phyloP scores from a whole-genome alignment of 2,329 filamentous ascomycete species.

The Fusarium anguioides region DNA sequence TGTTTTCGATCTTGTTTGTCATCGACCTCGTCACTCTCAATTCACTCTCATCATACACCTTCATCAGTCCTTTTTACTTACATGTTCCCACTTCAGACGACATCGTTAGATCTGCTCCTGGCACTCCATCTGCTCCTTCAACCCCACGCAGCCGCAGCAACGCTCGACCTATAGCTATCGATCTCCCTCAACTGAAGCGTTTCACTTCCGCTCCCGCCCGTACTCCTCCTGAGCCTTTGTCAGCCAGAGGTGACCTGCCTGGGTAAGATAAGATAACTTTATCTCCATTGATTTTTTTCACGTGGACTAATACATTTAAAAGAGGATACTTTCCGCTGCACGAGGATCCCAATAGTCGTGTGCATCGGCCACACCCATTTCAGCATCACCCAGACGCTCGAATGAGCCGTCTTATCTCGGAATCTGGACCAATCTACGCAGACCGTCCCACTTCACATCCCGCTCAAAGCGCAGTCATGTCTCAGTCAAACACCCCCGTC shows the following conservation, averaged over 20 bases:
- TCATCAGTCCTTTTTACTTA: slow-evolving; percentile 13
- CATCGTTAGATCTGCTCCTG: slow-evolving; percentile 22
- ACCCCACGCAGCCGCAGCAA: slow-evolving; percentile 37
- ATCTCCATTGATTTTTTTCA: background rate
- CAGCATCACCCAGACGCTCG: slow-evolving; percentile 53
- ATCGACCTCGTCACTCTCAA: slow-evolving; percentile 13
- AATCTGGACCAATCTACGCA: slow-evolving; percentile 44
- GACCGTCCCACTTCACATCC: slow-evolving; percentile 47
- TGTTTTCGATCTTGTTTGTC: slow-evolving; percentile 32
- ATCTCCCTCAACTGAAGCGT: slow-evolving; percentile 57
- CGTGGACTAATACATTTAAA: slow-evolving; percentile 12
- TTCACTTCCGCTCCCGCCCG: slow-evolving; percentile 54
- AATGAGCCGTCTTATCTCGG: slow-evolving; percentile 52
- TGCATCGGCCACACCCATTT: slow-evolving; percentile 65
- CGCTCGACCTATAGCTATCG: slow-evolving; percentile 66
- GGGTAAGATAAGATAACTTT: slow-evolving; percentile 58
- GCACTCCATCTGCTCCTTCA: slow-evolving; percentile 37
- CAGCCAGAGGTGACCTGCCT: slow-evolving; percentile 67
- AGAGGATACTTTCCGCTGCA: slow-evolving; percentile 72
- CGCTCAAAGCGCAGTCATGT: slow-evolving; percentile 30
- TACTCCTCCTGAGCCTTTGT: slow-evolving; percentile 62
- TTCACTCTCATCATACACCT: background rate
- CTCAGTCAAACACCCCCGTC: slow-evolving; percentile 56
- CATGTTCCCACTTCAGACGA: slow-evolving; percentile 32
- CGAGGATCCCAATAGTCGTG: slow-evolving; percentile 62